phyloP scores from a whole-genome alignment of 371 early-diverging fungal genomes.

The Nematocida sp. region DNA sequence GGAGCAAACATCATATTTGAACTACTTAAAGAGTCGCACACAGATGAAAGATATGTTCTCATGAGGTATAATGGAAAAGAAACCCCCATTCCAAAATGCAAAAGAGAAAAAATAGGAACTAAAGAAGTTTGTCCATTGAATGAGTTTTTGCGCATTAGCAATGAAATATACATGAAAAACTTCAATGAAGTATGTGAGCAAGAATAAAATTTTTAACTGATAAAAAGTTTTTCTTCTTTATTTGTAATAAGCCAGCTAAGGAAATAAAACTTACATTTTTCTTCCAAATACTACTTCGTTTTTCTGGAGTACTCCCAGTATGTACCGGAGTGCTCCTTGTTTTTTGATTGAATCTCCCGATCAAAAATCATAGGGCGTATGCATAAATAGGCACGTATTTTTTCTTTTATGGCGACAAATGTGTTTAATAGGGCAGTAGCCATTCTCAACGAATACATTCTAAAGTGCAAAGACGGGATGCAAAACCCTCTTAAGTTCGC shows the following conservation, averaged over 20 bases:
- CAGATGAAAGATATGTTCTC: conserved; percentile 45
- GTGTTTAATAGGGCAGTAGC: conserved; percentile 18
- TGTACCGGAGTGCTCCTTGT: no score
- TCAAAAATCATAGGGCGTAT: background rate
- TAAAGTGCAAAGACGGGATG: background rate
- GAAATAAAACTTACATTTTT: no score
- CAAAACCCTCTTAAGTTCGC: conserved; percentile 36
- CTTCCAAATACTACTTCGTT: no score
- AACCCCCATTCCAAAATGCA: conserved; percentile 20
- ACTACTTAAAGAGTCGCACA: conserved; percentile 16
- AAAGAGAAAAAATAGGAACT: background rate
- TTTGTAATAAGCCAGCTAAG: no score
- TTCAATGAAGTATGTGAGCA: conserved; percentile 18
- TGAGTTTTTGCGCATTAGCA: conserved; percentile 44
- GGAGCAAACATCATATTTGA: conserved; percentile 52
- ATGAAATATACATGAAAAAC: conserved; percentile 28
- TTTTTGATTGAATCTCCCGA: background rate
- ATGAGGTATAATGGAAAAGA: conserved; percentile 45
- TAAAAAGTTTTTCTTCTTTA: no score
- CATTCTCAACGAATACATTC: conserved; percentile 13
- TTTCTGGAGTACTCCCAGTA: no score
- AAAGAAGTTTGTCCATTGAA: conserved; percentile 29
- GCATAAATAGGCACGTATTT: conserved; percentile 17
- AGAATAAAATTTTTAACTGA: conserved; percentile 20
- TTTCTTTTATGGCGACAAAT: conserved; percentile 46